Evolutionary conservation across 208 protist species (phyloP).

Genomic region (Phytomonas sp.): DNA sequence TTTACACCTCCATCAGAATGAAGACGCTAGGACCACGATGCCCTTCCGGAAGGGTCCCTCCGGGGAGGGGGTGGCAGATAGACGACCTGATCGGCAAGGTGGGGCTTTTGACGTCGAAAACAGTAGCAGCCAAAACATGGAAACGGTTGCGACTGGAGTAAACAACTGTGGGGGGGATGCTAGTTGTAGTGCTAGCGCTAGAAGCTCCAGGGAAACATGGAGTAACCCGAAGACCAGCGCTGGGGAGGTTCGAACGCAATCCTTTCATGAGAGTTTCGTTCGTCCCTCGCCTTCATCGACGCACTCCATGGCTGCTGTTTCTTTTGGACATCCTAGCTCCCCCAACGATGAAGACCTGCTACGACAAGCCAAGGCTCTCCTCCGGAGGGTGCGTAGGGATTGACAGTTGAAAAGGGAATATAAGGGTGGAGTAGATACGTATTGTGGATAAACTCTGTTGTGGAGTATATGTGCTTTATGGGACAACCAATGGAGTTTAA

Average conservation of each 20-base stretch:
- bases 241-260: background rate
- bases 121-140: background rate
- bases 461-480: background rate
- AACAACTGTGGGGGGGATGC: background rate
- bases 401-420: background rate
- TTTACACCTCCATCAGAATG: slow-evolving; percentile 12
- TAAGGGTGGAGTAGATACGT: background rate
- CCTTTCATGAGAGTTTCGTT: background rate
- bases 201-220: background rate
- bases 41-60: background rate
- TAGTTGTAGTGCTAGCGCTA: background rate
- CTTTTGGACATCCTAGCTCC: background rate
- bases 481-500: background rate
- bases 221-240: background rate
- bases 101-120: background rate
- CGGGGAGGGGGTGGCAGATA: background rate
- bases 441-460: background rate
- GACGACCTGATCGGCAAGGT: background rate
- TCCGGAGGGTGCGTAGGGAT: background rate
- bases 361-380: background rate
- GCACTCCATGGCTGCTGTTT: background rate
- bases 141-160: background rate
- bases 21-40: slow-evolving; percentile 6
- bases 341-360: background rate
- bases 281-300: background rate